Conservation (phyloP, 495 filamentous ascomycete genomes). For the Aspergillus mulundensis region DNA sequence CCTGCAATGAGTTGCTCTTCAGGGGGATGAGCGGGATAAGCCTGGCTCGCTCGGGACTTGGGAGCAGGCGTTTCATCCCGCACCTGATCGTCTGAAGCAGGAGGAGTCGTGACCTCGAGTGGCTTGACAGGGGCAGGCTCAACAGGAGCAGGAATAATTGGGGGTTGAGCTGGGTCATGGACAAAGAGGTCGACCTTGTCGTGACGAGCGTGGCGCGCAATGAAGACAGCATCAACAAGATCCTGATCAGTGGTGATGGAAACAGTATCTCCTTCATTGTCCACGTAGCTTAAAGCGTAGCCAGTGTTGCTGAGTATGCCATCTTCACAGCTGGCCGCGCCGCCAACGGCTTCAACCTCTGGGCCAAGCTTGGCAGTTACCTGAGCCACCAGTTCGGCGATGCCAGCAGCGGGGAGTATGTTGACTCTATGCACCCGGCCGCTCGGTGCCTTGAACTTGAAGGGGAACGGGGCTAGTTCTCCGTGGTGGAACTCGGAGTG, state of each 20-base stretch:
- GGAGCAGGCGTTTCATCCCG: conserved; percentile 50
- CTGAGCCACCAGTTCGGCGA: conserved; percentile 72
- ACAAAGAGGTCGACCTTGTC: conserved; percentile 98
- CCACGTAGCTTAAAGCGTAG: conserved; percentile 92
- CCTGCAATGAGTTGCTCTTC: conserved; percentile 82
- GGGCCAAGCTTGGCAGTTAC: conserved; percentile 81
- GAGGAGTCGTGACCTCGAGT: conserved; percentile 55
- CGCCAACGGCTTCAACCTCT: conserved; percentile 86
- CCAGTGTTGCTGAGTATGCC: conserved; percentile 76
- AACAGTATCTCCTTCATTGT: conserved; percentile 96
- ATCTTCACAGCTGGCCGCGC: conserved; percentile 66
- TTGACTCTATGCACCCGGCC: conserved; percentile 93
- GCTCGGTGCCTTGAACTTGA: conserved; percentile 99
- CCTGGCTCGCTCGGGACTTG: conserved; percentile 29
- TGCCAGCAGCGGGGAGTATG: conserved; percentile 71
- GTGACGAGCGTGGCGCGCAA: conserved; percentile 68
- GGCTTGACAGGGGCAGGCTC: conserved; percentile 64
- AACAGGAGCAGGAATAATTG: conserved; percentile 58
- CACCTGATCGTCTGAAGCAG: conserved; percentile 37
- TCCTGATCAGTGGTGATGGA: conserved; percentile 96
- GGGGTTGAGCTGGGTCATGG: conserved; percentile 84
- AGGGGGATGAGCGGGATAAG: conserved; percentile 40
- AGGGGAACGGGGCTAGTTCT: conserved; percentile 79
- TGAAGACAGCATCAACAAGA: conserved; percentile 80
- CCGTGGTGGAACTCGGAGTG: conserved; percentile 57